Conservation (phyloP, 106 monocot genomes). For the Chionographis japonica region DNA sequence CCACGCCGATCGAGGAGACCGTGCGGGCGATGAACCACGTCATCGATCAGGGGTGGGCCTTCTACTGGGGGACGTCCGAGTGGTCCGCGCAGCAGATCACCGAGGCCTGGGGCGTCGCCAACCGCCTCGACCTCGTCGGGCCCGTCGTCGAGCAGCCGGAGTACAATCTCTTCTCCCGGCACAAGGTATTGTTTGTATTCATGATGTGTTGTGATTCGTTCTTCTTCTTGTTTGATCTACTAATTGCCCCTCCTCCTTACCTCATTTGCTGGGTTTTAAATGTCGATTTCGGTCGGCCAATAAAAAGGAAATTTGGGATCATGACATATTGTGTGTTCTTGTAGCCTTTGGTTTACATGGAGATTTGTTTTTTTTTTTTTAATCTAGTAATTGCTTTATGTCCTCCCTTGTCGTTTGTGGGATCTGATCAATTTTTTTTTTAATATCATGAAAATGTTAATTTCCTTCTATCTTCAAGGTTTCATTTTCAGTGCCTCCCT, state of each 20-base stretch:
- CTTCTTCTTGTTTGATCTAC: no score
- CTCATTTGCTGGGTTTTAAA: no score
- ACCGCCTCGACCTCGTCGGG: slow-evolving; percentile 73
- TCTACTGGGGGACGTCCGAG: slow-evolving; percentile 97
- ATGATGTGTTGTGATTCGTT: background rate
- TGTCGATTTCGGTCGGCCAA: background rate
- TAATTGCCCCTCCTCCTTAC: no score
- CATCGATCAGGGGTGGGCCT: slow-evolving; percentile 83
- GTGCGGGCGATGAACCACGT: slow-evolving; percentile 94
- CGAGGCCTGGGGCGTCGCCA: slow-evolving; percentile 78
- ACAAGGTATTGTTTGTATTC: slow-evolving; percentile 50
- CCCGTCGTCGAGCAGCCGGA: slow-evolving; percentile 94
- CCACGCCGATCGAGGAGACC: slow-evolving; percentile 90
- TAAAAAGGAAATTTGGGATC: no score
- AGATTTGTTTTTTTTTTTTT: no score
- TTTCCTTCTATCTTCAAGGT: no score
- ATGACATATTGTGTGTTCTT: no score
- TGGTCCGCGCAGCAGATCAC: slow-evolving; percentile 99
- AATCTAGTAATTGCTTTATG: no score
- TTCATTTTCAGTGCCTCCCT: no score
- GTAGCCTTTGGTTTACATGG: background rate
- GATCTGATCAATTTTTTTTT: no score
- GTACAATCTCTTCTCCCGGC: slow-evolving; percentile 81
- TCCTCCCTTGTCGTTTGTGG: no score
- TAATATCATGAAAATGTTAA: no score